These are phyloP conservation scores for Biscogniauxia marginata DNA, from an alignment of 2,329 filamentous ascomycete genomes.

Conservation along the genomic window DNA sequence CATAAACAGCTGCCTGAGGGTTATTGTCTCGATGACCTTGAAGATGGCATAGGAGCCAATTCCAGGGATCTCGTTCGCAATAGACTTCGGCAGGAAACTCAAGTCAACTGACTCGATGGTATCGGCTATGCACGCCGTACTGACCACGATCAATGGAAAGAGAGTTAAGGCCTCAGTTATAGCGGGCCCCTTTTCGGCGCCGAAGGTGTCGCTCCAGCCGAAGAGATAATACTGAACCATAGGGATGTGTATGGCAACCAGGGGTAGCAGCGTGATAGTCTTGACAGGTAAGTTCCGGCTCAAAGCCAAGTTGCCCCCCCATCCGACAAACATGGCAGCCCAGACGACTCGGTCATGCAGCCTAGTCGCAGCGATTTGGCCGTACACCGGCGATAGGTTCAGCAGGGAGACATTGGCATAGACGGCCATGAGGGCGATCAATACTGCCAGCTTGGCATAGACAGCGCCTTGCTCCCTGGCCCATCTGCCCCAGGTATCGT, in stretches of 20 bases:
- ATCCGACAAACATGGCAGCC: slow-evolving; percentile 67
- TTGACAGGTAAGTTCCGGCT: slow-evolving; percentile 47
- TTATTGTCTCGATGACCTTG: slow-evolving; percentile 46
- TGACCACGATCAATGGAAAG: slow-evolving; percentile 65
- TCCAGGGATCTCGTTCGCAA: slow-evolving; percentile 64
- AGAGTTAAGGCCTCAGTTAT: slow-evolving; percentile 73
- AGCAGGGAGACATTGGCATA: slow-evolving; percentile 71
- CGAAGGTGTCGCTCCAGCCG: slow-evolving; percentile 62
- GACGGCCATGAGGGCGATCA: slow-evolving; percentile 59
- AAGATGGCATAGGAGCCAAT: slow-evolving; percentile 67
- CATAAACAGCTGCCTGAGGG: slow-evolving; percentile 40
- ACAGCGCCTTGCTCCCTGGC: slow-evolving; percentile 38
- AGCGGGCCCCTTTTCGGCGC: slow-evolving; percentile 70
- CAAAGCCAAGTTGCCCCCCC: slow-evolving; percentile 64
- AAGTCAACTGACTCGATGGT: slow-evolving; percentile 62
- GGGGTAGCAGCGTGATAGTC: slow-evolving; percentile 58
- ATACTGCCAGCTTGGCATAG: slow-evolving; percentile 41
- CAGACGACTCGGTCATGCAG: slow-evolving; percentile 69
- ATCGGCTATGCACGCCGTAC: slow-evolving; percentile 62
- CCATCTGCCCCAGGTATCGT: slow-evolving; percentile 35
- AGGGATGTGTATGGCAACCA: slow-evolving; percentile 75
- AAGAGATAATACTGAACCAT: slow-evolving; percentile 71
- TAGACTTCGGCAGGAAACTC: slow-evolving; percentile 50
- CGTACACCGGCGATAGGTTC: slow-evolving; percentile 83
- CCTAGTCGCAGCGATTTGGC: slow-evolving; percentile 72